Evolutionary conservation across 495 filamentous ascomycete species (phyloP), one percentile per base, ranked within the genome.

Genomic region (Ascobolus immersus): DNA sequence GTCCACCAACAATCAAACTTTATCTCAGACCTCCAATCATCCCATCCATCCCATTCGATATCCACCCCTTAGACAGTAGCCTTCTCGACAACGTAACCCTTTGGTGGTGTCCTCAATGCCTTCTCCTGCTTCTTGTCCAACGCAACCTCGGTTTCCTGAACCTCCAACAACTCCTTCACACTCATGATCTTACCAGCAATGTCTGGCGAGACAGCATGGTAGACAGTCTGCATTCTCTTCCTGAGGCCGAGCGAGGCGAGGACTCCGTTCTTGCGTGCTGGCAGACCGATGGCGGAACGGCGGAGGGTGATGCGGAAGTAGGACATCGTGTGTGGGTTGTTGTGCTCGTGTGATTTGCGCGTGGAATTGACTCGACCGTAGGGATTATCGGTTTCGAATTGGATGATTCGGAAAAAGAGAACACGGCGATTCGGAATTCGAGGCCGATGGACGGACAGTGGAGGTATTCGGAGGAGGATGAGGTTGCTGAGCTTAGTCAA

Each of bases 281-380:
- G 80, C 33, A 99, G 69, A 45, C 89, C 89, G 56, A 99, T 99
- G 39, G 73, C 72, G 38, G 73, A 81, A 45, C 89, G 82, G 50
- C 86, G 60, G 42, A 94, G 77, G 42, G 82, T 93, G 50, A 99
- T 79, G 45, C 78, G 74, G 65, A 94, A 96, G 64, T 64, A 94
- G 38, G 74, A 65, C 79, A 90, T 91, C 51, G 40, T 65, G 42
- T 23, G 13, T 17, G 32, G 14, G 28, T 26, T 25, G n/a, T 7
- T 25, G 7, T 7, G 22, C 22, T 25, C 7, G 22, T 25, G 22
- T n/a, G n/a, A 31, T 6, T 7, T 7, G 28, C 28, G 22, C 22
- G n/a, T 7, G 22, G 7, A 25, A n/a, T n/a, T 25, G 22, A n/a
- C n/a, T n/a, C 22, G 22, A 25, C 7, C 7, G n/a, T 7, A 25